Conservation (phyloP, 352 stramenopile genomes). For the Globisporangium spiculum region DNA sequence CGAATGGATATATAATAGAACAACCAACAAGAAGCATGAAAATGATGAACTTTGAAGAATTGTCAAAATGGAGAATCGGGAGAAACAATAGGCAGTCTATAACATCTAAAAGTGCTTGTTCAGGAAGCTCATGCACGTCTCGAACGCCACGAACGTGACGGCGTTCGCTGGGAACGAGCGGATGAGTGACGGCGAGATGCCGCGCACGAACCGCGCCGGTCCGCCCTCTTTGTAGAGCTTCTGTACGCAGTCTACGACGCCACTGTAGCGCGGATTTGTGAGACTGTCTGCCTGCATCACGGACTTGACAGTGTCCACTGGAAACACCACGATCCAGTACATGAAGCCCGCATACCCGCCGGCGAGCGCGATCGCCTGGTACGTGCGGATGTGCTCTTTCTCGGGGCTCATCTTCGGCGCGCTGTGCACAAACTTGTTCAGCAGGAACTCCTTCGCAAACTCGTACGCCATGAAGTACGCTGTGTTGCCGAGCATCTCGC, state of each 20-base stretch:
- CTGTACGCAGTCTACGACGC: slow-evolving; percentile 62
- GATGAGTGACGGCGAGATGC: slow-evolving; percentile 74
- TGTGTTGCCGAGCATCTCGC: slow-evolving; percentile 84
- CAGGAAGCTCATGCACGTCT: slow-evolving; percentile 75
- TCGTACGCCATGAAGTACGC: slow-evolving; percentile 86
- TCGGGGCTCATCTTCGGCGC: slow-evolving; percentile 40
- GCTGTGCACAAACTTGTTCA: slow-evolving; percentile 51
- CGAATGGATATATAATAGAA: slow-evolving; percentile 17
- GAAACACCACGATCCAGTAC: slow-evolving; percentile 83
- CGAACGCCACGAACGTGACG: slow-evolving; percentile 85
- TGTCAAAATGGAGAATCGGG: background rate
- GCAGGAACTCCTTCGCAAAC: slow-evolving; percentile 56
- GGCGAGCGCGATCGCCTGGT: slow-evolving; percentile 68
- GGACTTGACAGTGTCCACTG: slow-evolving; percentile 82
- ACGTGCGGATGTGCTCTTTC: slow-evolving; percentile 57
- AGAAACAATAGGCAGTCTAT: background rate
- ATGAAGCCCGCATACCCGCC: slow-evolving; percentile 79
- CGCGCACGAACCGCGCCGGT: slow-evolving; percentile 65
- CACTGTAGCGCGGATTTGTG: slow-evolving; percentile 63
- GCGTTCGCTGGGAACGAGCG: slow-evolving; percentile 78
- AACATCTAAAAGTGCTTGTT: slow-evolving; percentile 64
- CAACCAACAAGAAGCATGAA: slow-evolving; percentile 7
- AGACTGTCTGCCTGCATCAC: slow-evolving; percentile 78
- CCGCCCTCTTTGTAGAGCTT: slow-evolving; percentile 73
- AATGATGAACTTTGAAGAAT: background rate